Conservation (phyloP, 192 early-diverging fungal species). For the Kickxella alabastrina region DNA sequence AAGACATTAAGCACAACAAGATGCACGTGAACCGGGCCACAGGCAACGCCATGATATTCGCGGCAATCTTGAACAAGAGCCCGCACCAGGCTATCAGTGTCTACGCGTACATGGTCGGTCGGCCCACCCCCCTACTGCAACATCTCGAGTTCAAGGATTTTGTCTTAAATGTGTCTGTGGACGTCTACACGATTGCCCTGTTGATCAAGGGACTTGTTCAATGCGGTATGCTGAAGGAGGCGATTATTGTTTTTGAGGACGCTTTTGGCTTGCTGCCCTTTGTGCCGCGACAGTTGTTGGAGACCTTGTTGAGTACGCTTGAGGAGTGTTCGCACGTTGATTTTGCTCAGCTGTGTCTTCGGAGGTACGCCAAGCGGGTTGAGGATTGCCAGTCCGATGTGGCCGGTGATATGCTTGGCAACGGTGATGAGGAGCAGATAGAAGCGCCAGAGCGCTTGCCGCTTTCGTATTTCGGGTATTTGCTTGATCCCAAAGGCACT, state of each 20-base stretch:
- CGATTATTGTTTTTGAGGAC: slow-evolving; percentile 39
- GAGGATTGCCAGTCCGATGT: slow-evolving; percentile 12
- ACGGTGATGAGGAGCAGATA: too few relatives aligned
- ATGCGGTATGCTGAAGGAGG: slow-evolving; percentile 14
- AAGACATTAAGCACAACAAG: slow-evolving; percentile 5
- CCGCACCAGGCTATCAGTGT: slow-evolving; percentile 14
- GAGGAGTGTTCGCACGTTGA: slow-evolving; percentile 21
- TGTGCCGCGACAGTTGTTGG: slow-evolving; percentile 32
- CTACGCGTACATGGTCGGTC: slow-evolving; percentile 34
- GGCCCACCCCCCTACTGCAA: slow-evolving; percentile 20
- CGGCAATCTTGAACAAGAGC: slow-evolving; percentile 9
- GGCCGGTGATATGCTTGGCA: background rate
- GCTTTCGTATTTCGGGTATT: slow-evolving; percentile 3
- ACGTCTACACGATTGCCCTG: slow-evolving; percentile 25
- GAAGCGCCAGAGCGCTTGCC: slow-evolving; percentile 1
- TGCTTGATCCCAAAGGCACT: background rate
- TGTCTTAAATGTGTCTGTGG: slow-evolving; percentile 7
- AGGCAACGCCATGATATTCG: slow-evolving; percentile 21
- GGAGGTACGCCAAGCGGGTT: slow-evolving; percentile 30
- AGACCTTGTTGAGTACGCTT: slow-evolving; percentile 21
- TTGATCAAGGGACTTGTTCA: slow-evolving; percentile 24
- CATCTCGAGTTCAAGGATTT: slow-evolving; percentile 11
- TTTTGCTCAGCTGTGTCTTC: slow-evolving; percentile 19
- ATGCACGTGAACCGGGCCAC: slow-evolving; percentile 16
- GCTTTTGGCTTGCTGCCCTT: slow-evolving; percentile 25